Percentiles rank a stretch among this genome's conserved stretches.
phyloP scores from a whole-genome alignment of 805 yeast genomes.

The Kuraishia capsulata region DNA sequence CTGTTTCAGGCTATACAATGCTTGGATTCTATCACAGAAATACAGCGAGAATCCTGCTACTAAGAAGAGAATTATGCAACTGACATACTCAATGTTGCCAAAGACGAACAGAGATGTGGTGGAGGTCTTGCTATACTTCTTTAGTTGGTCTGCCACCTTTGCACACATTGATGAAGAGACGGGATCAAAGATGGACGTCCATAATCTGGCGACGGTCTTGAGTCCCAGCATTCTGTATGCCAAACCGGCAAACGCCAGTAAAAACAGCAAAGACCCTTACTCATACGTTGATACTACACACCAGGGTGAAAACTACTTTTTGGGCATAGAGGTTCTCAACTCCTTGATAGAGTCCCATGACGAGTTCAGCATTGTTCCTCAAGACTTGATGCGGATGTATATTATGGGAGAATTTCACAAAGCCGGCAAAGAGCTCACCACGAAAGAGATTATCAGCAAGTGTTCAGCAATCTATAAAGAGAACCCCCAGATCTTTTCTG shows the following conservation, averaged over 20 bases:
- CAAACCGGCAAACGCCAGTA: slow-evolving; percentile 25
- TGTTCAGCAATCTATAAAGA: slow-evolving; percentile 19
- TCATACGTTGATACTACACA: slow-evolving; percentile 7
- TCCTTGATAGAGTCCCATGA: slow-evolving; percentile 75
- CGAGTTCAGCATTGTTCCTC: slow-evolving; percentile 70
- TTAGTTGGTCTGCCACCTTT: slow-evolving; percentile 94
- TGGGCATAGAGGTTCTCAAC: slow-evolving; percentile 87
- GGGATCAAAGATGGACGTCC: slow-evolving; percentile 89
- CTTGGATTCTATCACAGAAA: slow-evolving; percentile 70
- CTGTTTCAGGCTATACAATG: slow-evolving; percentile 62
- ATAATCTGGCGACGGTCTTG: slow-evolving; percentile 89
- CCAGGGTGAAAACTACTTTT: slow-evolving; percentile 64
- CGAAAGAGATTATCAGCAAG: slow-evolving; percentile 30
- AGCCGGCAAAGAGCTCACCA: slow-evolving; percentile 13
- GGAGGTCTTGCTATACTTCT: slow-evolving; percentile 77
- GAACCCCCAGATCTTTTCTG: slow-evolving; percentile 10
- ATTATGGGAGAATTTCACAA: slow-evolving; percentile 33
- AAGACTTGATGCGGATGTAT: slow-evolving; percentile 43
- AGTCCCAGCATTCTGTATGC: slow-evolving; percentile 84
- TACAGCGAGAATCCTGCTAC: slow-evolving; percentile 28
- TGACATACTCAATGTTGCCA: slow-evolving; percentile 73
- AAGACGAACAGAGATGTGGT: slow-evolving; percentile 72
- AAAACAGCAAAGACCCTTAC: background rate
- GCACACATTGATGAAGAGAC: slow-evolving; percentile 85
- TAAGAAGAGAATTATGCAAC: slow-evolving; percentile 46